These are phyloP conservation scores for Clonostachys solani DNA, from an alignment of 2,329 filamentous ascomycete genomes.

Conservation along the genomic window DNA sequence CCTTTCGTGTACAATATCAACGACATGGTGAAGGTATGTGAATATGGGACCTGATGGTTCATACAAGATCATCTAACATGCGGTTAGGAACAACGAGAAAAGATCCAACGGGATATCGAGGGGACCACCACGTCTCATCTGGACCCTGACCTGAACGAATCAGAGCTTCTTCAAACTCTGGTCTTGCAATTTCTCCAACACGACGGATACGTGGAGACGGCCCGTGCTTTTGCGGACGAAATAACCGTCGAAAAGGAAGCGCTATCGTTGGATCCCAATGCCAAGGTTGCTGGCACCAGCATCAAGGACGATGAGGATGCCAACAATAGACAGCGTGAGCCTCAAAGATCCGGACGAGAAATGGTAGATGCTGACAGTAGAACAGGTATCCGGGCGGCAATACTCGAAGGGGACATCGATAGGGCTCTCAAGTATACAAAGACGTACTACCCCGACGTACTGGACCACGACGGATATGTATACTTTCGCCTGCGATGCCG, in stretches of 20 bases:
- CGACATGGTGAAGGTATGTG: conserved; percentile 68
- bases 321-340: conserved; percentile 76
- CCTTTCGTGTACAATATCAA: conserved; percentile 93
- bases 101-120: conserved; percentile 56
- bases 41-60: background rate
- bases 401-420: conserved; percentile 91
- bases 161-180: conserved; percentile 74
- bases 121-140: conserved; percentile 54
- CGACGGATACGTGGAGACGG: conserved; percentile 93
- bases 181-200: conserved; percentile 86
- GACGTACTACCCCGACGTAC: conserved; percentile 73
- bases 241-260: conserved; percentile 69
- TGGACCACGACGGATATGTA: conserved; percentile 76
- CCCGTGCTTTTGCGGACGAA: conserved; percentile 81
- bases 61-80: background rate
- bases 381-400: conserved; percentile 77
- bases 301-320: conserved; percentile 82
- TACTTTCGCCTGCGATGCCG: conserved; percentile 85
- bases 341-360: background rate
- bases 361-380: conserved; percentile 3
- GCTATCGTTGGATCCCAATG: conserved; percentile 52
- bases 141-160: conserved; percentile 64
- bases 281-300: conserved; percentile 54
- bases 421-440: conserved; percentile 79
- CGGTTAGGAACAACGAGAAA: conserved; percentile 52